Evolutionary conservation across 1,284 basidiomycete genomes (phyloP), one percentile per base, ranked within the genome.

Genomic region (Laetiporus sulphureus): DNA sequence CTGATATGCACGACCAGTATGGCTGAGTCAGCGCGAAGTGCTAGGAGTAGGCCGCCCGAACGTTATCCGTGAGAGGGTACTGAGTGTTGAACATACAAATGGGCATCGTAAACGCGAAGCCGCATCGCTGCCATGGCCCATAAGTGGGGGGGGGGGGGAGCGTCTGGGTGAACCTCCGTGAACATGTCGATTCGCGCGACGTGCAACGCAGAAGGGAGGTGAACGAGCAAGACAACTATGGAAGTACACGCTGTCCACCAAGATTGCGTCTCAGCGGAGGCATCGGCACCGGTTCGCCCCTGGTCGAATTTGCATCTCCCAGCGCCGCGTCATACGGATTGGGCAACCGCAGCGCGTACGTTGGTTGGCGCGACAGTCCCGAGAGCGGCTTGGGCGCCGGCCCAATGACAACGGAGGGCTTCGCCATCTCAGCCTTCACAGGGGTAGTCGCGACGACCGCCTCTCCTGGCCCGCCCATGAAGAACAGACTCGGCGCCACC

Each of bases 401-500:
- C 42, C 42, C 42, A 20, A 49, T 22, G 6, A 48, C 48, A 29
- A 55, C 50, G 46, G 51, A 50, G 36, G 22, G 23, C 13, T 44
- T 46, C 22, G 45, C 42, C 25, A 33, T 35, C 36, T 52, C 51
- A 5, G 40, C 45, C n/a, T 40, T 25, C 5, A 49, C 44, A n/a
- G 48, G 49, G 18, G 39, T 40, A 35, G 35, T 38, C n/a, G 38
- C 38, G 16, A 36, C 32, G 5, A n/a, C 19, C 11, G 24, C 35
- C 23, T 47, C 40, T n/a, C n/a, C n/a, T n/a, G n/a, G n/a, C 22
- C 41, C 33, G 15, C 45, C 40, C 20, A 44, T 37, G 40, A 54
- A 51, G 45, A 58, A 54, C 38, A 63, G 31, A 42, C 59, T 62
- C 4, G 54, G 56, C 24, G 55, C 45, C 20, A 59, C 32, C 13